Base-by-base conservation (phyloP, 768 basidiomycete genomes). In the Boletus edulis region DNA sequence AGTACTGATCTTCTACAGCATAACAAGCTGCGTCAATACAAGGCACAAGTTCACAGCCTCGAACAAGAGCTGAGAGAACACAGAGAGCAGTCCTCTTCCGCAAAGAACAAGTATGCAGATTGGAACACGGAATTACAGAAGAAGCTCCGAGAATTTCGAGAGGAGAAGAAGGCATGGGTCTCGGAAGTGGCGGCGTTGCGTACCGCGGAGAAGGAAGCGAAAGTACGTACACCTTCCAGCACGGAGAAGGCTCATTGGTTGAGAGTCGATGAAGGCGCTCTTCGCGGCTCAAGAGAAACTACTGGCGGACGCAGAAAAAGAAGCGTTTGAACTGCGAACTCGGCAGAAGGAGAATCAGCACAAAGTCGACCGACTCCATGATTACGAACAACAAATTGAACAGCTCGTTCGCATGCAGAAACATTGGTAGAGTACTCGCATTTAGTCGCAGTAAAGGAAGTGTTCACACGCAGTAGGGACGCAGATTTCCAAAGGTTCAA, bases 301-400 rank as follows among this genome's bases (percentile, higher is more conserved):
- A 18, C 69, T 92, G 29, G 81, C 81, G 0, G 85, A 86, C n/a
- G 89, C 89, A 9, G 73, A 75, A n/a, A 75, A 79, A 49, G 78
- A 86, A 24, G 82, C 91, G 1, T 89, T 89, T 62, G 78, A 82
- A 49, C 73, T 96, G 31, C 75, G 87, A 66, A 94, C 90, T 18
- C 81, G 86, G 62, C 78, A 80, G 60, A 89, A 90, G 62, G 90
- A 90, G 69, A 85, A 79, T 44, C 81, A 85, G 55, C 89, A 89
- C 63, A 94, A 94, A 66, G 81, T 96, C 13, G 84, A 86, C 56
- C 81, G 89, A 17, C 75, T 96, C 41, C 75, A 78, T 47, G 92
- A 96, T 68, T 96, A 94, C 60, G 94, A 97, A 66, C 76, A 74
- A n/a, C 87, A 90, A 61, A 91, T 96, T 43, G 86, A 91, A 49